These are phyloP conservation scores for Epichloe bromicola DNA, from an alignment of 2,329 filamentous ascomycete genomes.

Conservation along the genomic window DNA sequence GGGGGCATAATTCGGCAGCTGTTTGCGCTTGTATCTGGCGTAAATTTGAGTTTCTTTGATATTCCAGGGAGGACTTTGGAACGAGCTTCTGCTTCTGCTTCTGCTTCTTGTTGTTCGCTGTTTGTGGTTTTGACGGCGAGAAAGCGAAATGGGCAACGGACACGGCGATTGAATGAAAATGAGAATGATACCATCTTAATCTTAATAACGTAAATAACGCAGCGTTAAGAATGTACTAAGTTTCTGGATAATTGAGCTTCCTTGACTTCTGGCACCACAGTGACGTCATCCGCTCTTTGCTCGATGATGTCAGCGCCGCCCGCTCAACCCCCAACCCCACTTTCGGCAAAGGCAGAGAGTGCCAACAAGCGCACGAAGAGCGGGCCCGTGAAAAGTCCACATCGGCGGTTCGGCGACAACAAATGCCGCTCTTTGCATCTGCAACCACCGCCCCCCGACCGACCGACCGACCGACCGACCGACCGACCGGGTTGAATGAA, in stretches of 20 bases:
- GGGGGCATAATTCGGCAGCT: no score
- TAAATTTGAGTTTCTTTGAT: not conserved
- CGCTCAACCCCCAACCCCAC: not conserved
- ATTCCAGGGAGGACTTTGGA: not conserved
- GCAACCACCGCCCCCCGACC: not conserved
- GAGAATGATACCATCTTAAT: slow-evolving; percentile 2
- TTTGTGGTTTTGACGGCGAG: not conserved
- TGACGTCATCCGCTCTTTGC: no score
- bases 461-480: no score
- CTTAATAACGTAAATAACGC: not conserved
- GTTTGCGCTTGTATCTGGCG: not conserved
- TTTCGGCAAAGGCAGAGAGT: no score
- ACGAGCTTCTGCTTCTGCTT: not conserved
- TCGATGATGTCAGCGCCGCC: no score
- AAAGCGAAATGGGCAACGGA: not conserved
- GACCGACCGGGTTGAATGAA: not conserved
- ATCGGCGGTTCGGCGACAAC: slow-evolving; percentile 19
- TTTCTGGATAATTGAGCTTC: no score
- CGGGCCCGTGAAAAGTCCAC: not conserved
- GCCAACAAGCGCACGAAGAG: not conserved
- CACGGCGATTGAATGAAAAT: slow-evolving; percentile 2
- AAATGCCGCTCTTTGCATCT: slow-evolving; percentile 12
- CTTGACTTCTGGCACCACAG: no score
- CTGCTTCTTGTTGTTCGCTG: not conserved
- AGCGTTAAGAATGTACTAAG: not conserved